Evolutionary conservation across 192 early-diverging fungal genomes (phyloP), one percentile per base, ranked within the genome.

Genomic region (Backusella mclennaniae): DNA sequence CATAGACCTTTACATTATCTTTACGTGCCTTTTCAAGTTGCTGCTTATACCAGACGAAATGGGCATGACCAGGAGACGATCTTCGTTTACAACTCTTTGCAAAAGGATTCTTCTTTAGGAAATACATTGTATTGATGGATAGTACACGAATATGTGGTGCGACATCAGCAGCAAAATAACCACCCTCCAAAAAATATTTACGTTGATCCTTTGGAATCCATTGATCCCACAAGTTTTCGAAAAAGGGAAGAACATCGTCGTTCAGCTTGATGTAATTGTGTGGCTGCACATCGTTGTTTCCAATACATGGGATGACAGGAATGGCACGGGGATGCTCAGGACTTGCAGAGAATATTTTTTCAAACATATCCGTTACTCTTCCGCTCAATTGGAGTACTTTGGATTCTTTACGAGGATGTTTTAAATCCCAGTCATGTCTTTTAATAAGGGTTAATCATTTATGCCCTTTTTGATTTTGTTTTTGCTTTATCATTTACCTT

Each of bases 221-320:
- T 0, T 78, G 79, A 14, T 77, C 44, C 91, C 90, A 92, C 1
- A 88, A 85, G 3, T 44, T 35, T 12, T 73, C 72, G 35, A 53
- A 73, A 52, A 15, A 59, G 17, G 53, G 19, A 14, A 73, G 35
- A 6, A 63, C 21, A 0, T 73, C 77, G 8, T 87, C 76, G 0
- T 87, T 87, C 0, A 77, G 80, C 0, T 81, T 69, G 35, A 80
- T 73, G 0, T 35, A 35, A 74, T 93, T 93, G 76, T 90, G 89
- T 17, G 90, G 92, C 33, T 87, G 86, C 17, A 92, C 79, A 73
- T 93, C 92, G 73, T 93, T 92, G 81, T 93, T 93, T 66, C 89
- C 89, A 29, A 84, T 36, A 53, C 81, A 76, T 15, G 84, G 86
- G 14, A 87, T 79, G 26, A 87, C 76, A 4, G 86, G 86, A 23